phyloP scores from a whole-genome alignment of 257 asterid species.

The Vinca minor region DNA sequence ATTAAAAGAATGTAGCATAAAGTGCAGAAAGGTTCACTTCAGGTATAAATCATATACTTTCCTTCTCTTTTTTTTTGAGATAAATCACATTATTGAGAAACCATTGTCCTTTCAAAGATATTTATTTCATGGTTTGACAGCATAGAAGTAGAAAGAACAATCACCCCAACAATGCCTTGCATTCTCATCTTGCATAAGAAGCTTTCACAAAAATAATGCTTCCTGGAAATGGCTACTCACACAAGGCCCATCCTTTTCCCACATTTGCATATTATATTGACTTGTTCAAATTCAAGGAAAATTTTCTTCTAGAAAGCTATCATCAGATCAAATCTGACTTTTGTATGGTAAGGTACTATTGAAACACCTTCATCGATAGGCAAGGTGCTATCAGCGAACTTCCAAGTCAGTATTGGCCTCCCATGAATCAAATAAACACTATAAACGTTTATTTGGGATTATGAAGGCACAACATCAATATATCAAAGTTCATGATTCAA shows the following conservation, averaged over 20 bases:
- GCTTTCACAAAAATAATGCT: not conserved
- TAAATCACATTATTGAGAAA: not conserved
- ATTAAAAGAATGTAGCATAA: not conserved
- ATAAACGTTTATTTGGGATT: constrained; percentile 25
- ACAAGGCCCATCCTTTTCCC: not conserved
- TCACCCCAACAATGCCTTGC: too few relatives aligned
- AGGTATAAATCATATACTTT: too few relatives aligned
- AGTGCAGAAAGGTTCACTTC: not conserved
- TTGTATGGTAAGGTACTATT: constrained; percentile 36
- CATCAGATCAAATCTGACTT: not conserved
- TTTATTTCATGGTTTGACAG: not conserved
- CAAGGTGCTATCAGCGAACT: constrained; percentile 39
- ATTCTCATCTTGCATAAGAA: not conserved
- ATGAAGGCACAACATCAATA: constrained; percentile 23
- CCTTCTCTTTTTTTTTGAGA: too few relatives aligned
- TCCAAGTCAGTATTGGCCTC: constrained; percentile 36
- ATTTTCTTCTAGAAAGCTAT: not conserved
- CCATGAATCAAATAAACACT: constrained; percentile 51
- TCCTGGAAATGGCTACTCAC: not conserved
- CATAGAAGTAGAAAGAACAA: too few relatives aligned
- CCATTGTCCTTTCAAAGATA: not conserved
- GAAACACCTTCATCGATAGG: constrained; percentile 29
- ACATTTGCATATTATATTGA: not conserved
- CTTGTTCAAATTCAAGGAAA: not conserved
- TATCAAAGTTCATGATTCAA: not conserved